These are phyloP conservation scores for Bassia scoparia DNA, from an alignment of 148 eudicot genomes.

Conservation along the genomic window DNA sequence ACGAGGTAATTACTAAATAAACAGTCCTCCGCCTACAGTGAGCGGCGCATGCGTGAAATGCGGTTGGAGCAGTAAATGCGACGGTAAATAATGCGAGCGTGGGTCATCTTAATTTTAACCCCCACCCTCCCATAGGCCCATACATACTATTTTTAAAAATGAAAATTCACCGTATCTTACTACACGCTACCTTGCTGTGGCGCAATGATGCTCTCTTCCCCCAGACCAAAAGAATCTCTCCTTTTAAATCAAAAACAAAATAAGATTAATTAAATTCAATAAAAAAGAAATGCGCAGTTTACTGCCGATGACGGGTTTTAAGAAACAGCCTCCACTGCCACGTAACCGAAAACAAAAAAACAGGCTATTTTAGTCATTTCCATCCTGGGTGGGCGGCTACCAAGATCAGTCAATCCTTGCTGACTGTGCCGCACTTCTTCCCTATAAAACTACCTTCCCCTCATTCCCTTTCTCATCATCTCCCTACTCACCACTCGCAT, in stretches of 20 bases:
- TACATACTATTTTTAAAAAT: too few species aligned
- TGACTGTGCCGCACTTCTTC: constrained; percentile 23
- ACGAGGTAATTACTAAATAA: too few species aligned
- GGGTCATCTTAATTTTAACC: background rate
- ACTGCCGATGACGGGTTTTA: constrained; percentile 22
- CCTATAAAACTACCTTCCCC: too few species aligned
- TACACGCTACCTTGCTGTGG: too few species aligned
- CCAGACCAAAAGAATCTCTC: too few species aligned
- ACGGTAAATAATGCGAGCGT: constrained; percentile 1
- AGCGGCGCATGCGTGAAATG: constrained; percentile 7
- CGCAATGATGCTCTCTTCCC: too few species aligned
- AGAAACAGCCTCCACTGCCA: constrained; percentile 19
- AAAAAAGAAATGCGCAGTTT: background rate
- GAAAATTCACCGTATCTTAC: too few species aligned
- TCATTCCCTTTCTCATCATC: background rate
- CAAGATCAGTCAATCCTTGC: constrained; percentile 35
- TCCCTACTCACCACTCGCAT: background rate
- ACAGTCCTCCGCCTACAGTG: too few species aligned
- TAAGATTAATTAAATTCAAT: too few species aligned
- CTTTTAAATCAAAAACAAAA: too few species aligned
- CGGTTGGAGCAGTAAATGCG: background rate
- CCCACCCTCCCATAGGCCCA: too few species aligned
- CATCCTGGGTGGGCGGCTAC: constrained; percentile 24
- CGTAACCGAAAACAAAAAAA: background rate
- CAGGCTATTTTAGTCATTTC: constrained; percentile 18